Base-by-base conservation (phyloP, 192 early-diverging fungal genomes). In the Entomortierella chlamydospora region DNA sequence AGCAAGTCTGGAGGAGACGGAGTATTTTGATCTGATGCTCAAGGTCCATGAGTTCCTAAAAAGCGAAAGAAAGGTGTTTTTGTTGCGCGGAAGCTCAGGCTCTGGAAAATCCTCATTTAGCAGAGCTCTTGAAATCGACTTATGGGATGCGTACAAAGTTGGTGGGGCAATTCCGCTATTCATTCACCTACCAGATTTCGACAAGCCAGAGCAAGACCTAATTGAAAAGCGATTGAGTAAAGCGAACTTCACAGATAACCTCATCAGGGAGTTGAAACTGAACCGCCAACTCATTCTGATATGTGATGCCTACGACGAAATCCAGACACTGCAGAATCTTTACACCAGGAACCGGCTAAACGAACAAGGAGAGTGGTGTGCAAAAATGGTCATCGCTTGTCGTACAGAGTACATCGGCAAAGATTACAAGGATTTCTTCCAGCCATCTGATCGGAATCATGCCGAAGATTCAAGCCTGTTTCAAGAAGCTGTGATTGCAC, bases 281-380 rank as follows among this genome's bases (percentile, higher is more conserved):
- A 23, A 8, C 10, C 41, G 41, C 4, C 9, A 34, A 13, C 53
- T 64, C 30, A 23, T 53, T 34, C 18, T 64, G 22, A 64, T 64
- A 6, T 64, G 63, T 12, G 63, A 64, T 31, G 63, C 50, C 8
- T 64, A 54, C 33, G 63, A 64, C 9, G 63, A 64, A 31, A 39
- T 47, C 10, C 63, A 64, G 23, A 17, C 23, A 18, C 18, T 6
- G 2, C 9, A 13, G 11, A 64, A 64, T 34, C 52, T 64, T 9
- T 54, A 64, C 37, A 42, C 6, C 6, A 55, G 17, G n/a, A n/a
- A n/a, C n/a, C n/a, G n/a, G n/a, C n/a, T n/a, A 45, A 54, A 54
- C 17, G 47, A 10, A 28, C 13, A 4, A 15, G 22, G 26, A 11
- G 8, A 30, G 7, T 56, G 54, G 54, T 8, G 17, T 15, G 22